phyloP scores from a whole-genome alignment of 192 early-diverging fungal genomes.

The Podochytrium sp. region DNA sequence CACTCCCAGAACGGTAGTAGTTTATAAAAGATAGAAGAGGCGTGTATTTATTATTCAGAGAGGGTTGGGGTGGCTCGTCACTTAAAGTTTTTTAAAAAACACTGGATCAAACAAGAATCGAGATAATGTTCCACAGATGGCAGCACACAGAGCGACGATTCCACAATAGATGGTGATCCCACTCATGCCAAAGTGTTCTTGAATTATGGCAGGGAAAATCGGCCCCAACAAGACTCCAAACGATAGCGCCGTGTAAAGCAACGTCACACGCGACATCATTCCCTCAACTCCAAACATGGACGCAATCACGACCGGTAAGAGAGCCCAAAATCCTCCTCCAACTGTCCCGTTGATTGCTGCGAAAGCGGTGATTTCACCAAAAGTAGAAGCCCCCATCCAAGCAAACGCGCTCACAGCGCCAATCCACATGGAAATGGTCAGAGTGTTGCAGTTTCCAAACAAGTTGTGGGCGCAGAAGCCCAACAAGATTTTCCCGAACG shows the following conservation, averaged over 20 bases:
- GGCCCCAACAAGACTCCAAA: conserved; percentile 19
- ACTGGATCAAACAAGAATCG: too few relatives aligned
- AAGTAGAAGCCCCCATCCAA: conserved; percentile 50
- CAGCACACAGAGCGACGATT: too few relatives aligned
- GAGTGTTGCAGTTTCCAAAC: conserved; percentile 64
- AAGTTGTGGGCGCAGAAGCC: conserved; percentile 63
- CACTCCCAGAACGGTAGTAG: too few relatives aligned
- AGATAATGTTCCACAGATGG: too few relatives aligned
- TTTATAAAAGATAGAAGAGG: too few relatives aligned
- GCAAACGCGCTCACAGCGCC: conserved; percentile 32
- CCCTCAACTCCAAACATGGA: conserved; percentile 19
- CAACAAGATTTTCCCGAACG: conserved; percentile 64
- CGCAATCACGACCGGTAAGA: conserved; percentile 40
- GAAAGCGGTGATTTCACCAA: conserved; percentile 37
- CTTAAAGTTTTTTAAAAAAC: too few relatives aligned
- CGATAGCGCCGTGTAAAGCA: conserved; percentile 13
- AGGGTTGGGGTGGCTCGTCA: too few relatives aligned
- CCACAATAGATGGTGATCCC: too few relatives aligned
- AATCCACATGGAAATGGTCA: conserved; percentile 49
- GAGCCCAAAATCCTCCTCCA: conserved; percentile 47
- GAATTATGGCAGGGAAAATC: background rate
- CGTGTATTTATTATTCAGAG: too few relatives aligned
- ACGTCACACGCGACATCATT: conserved; percentile 11
- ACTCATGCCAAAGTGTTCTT: background rate
- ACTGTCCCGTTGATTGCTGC: conserved; percentile 48